phyloP scores from a whole-genome alignment of 2,329 filamentous ascomycete genomes.

The Purpureocillium lavendulum region DNA sequence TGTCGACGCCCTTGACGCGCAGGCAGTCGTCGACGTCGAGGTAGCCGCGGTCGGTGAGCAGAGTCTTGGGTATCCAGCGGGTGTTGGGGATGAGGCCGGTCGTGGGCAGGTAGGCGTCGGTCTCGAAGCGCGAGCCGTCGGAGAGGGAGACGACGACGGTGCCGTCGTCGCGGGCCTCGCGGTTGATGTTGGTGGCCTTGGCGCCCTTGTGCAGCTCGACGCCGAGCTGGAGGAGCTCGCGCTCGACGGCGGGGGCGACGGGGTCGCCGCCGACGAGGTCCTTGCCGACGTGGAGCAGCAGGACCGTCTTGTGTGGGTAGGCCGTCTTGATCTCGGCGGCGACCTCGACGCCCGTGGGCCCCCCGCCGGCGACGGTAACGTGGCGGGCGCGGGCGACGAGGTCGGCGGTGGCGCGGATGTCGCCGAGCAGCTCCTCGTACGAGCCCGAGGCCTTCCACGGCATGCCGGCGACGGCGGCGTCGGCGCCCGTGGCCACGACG shows the following conservation, averaged over 20 bases:
- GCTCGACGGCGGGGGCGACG: constrained; percentile 30
- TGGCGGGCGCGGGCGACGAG: constrained; percentile 36
- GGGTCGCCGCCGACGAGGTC: constrained; percentile 36
- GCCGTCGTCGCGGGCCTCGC: constrained; percentile 23
- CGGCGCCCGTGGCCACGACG: constrained; percentile 48
- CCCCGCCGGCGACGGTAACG: constrained; percentile 49
- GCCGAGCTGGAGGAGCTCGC: constrained; percentile 43
- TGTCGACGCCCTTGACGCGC: constrained; percentile 32
- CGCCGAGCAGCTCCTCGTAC: constrained; percentile 32
- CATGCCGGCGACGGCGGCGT: constrained; percentile 26
- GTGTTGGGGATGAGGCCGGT: constrained; percentile 48
- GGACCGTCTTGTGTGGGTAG: constrained; percentile 39
- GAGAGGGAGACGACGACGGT: constrained; percentile 40
- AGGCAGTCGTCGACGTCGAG: constrained; percentile 43
- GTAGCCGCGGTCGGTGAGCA: constrained; percentile 35
- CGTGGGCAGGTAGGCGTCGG: constrained; percentile 50
- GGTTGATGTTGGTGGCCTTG: constrained; percentile 27
- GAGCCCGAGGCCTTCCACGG: constrained; percentile 45
- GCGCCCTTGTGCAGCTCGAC: constrained; percentile 37
- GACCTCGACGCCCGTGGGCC: constrained; percentile 46
- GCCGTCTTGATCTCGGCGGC: constrained; percentile 46
- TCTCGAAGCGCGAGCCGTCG: constrained; percentile 36
- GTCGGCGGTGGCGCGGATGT: constrained; percentile 31
- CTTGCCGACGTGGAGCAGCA: constrained; percentile 34
- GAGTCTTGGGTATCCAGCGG: constrained; percentile 36